These are phyloP conservation scores for Cryptococcus sp. DNA, from an alignment of 1,284 basidiomycete species.

Conservation along the genomic window DNA sequence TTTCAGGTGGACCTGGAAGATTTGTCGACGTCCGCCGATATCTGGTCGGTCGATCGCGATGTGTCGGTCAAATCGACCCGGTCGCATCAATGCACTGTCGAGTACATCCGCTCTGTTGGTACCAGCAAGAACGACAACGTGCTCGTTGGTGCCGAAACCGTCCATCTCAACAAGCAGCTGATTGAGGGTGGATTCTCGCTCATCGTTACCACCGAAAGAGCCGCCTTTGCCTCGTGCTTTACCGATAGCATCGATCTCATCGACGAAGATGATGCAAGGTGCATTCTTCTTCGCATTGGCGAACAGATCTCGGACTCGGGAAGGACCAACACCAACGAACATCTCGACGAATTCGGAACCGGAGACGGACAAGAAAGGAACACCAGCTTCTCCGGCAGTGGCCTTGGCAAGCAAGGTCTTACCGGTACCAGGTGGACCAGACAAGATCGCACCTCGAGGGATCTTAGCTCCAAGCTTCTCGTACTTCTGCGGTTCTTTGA, in stretches of 20 bases:
- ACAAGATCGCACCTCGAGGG: conserved; percentile 95
- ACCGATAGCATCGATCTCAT: conserved; percentile 98
- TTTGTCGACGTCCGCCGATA: conserved; percentile 88
- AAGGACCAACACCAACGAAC: conserved; percentile 99
- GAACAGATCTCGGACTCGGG: conserved; percentile 95
- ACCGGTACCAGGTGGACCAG: conserved; percentile 97
- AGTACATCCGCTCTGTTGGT: conserved; percentile 97
- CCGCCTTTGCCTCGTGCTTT: conserved; percentile 90
- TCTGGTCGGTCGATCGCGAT: conserved; percentile 95
- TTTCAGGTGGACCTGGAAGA: conserved; percentile 89
- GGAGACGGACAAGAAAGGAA: conserved; percentile 97
- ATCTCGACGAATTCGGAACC: conserved; percentile 99
- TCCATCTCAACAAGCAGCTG: conserved; percentile 99
- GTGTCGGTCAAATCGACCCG: conserved; percentile 96
- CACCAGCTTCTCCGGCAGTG: conserved; percentile 94
- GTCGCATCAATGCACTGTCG: conserved; percentile 91
- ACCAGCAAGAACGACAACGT: conserved; percentile 94
- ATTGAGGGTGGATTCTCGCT: conserved; percentile 96
- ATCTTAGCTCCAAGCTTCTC: conserved; percentile 98
- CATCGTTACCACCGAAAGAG: conserved; percentile 91
- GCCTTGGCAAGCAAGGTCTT: conserved; percentile 98
- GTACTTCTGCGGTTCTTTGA: conserved; percentile 93
- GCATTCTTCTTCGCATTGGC: conserved; percentile 96
- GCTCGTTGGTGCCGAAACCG: conserved; percentile 93
- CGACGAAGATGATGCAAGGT: conserved; percentile 96